Conservation (phyloP, 768 basidiomycete species). For the Termitomyces sp. region DNA sequence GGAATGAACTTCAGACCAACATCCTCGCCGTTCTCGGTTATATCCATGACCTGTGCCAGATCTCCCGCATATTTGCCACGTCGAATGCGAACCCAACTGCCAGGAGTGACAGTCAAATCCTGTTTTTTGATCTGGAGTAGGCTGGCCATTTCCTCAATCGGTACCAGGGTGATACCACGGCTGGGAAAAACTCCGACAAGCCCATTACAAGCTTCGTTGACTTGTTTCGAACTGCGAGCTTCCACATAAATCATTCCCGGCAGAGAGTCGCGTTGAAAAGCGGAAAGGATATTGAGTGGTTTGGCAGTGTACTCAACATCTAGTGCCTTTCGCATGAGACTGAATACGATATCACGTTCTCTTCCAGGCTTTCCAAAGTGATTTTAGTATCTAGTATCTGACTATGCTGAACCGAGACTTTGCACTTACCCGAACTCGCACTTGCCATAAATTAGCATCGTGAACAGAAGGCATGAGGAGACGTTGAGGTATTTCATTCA, state of each 20-base stretch:
- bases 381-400: not conserved
- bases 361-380: slow-evolving; percentile 62
- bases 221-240: slow-evolving; percentile 82
- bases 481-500: slow-evolving; percentile 90
- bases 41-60: slow-evolving; percentile 91
- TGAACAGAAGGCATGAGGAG: slow-evolving; percentile 95
- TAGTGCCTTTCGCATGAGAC: slow-evolving; percentile 90
- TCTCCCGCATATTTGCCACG: slow-evolving; percentile 94
- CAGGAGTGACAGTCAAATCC: slow-evolving; percentile 74
- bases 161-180: slow-evolving; percentile 79
- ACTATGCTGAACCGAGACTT: not conserved
- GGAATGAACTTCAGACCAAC: slow-evolving; percentile 92
- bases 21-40: slow-evolving; percentile 90
- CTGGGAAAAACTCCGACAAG: slow-evolving; percentile 89
- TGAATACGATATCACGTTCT: slow-evolving; percentile 90
- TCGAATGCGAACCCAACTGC: slow-evolving; percentile 93
- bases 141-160: slow-evolving; percentile 97
- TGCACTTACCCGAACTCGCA: slow-evolving; percentile 76
- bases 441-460: slow-evolving; percentile 94
- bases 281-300: slow-evolving; percentile 85
- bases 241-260: slow-evolving; percentile 97
- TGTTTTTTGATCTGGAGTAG: slow-evolving; percentile 95
- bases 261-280: slow-evolving; percentile 93
- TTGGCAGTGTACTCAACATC: slow-evolving; percentile 72
- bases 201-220: slow-evolving; percentile 78